A percentile compares a stretch with the other conserved stretches of the same genome.
Conservation (phyloP, 75 land plant genomes). For the Selaginella tamariscina region DNA sequence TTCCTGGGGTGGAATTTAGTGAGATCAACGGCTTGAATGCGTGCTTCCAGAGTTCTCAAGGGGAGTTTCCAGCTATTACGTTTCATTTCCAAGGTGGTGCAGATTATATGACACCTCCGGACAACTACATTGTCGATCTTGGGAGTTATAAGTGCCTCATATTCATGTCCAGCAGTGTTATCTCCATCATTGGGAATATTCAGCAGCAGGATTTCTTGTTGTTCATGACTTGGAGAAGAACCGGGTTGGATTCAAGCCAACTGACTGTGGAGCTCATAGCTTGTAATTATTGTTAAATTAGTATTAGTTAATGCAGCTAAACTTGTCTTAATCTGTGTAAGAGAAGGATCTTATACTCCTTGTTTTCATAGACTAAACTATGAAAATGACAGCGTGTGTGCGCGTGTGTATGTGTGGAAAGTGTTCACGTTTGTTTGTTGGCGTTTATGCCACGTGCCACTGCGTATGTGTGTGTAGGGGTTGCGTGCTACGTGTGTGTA, state of each 20-base stretch:
- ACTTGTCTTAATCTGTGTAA: no score
- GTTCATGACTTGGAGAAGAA: background rate
- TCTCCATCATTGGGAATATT: background rate
- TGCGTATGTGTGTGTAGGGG: no score
- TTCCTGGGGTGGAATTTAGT: background rate
- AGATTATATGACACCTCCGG: background rate
- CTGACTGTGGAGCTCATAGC: conserved; percentile 4
- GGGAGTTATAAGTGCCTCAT: background rate
- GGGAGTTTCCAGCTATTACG: background rate
- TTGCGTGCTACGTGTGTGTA: no score
- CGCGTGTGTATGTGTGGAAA: no score
- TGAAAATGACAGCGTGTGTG: no score
- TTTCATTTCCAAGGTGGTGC: background rate
- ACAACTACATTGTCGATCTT: background rate
- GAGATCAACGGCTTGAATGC: background rate
- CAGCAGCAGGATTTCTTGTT: conserved; percentile 1
- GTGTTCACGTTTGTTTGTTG: no score
- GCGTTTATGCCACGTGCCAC: no score
- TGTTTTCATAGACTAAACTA: no score
- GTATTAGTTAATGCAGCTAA: no score
- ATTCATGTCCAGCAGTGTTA: background rate
- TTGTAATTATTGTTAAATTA: no score
- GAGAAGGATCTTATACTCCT: no score
- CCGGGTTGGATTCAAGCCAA: background rate
- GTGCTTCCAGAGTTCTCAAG: background rate